phyloP scores from a whole-genome alignment of 768 basidiomycete genomes.

The Candolleomyces aberdarensis region DNA sequence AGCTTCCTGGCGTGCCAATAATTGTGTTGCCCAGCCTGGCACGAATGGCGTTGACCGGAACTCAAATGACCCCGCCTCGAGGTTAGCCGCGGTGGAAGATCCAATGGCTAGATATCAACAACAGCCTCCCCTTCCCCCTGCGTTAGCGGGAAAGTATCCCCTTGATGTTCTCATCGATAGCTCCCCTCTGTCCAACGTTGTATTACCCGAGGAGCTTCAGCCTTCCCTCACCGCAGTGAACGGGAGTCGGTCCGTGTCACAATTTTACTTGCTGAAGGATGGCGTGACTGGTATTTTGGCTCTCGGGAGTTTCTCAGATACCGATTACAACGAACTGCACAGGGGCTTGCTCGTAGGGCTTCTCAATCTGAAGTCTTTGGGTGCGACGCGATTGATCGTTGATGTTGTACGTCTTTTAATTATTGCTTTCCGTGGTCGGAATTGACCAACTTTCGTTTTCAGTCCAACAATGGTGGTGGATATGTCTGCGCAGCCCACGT shows the following conservation, averaged over 20 bases:
- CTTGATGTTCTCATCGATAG: constrained; percentile 52
- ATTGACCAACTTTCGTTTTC: neutral
- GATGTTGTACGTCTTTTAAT: constrained; percentile 46
- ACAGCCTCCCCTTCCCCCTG: constrained; percentile 30
- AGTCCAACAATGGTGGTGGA: constrained; percentile 53
- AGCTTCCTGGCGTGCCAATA: constrained; percentile 48
- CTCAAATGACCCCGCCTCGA: constrained; percentile 8
- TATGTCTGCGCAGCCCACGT: constrained; percentile 62
- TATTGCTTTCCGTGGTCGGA: neutral
- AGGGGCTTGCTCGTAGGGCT: constrained; percentile 45
- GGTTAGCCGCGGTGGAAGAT: constrained; percentile 11
- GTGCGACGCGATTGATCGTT: constrained; percentile 54
- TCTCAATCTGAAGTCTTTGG: constrained; percentile 43
- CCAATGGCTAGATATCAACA: constrained; percentile 39
- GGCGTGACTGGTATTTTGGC: constrained; percentile 55
- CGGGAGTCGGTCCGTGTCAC: constrained; percentile 47
- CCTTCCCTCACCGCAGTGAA: constrained; percentile 38
- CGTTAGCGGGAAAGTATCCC: constrained; percentile 31
- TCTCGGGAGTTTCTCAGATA: constrained; percentile 56
- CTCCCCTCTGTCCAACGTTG: constrained; percentile 40
- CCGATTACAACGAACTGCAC: constrained; percentile 38
- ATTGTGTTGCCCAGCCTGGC: constrained; percentile 45
- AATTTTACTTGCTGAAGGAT: constrained; percentile 53
- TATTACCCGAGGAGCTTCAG: constrained; percentile 34
- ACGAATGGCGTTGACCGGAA: constrained; percentile 49